These are phyloP conservation scores for Microbotryomycetes sp. DNA, from an alignment of 1,284 basidiomycete genomes.

Conservation along the genomic window DNA sequence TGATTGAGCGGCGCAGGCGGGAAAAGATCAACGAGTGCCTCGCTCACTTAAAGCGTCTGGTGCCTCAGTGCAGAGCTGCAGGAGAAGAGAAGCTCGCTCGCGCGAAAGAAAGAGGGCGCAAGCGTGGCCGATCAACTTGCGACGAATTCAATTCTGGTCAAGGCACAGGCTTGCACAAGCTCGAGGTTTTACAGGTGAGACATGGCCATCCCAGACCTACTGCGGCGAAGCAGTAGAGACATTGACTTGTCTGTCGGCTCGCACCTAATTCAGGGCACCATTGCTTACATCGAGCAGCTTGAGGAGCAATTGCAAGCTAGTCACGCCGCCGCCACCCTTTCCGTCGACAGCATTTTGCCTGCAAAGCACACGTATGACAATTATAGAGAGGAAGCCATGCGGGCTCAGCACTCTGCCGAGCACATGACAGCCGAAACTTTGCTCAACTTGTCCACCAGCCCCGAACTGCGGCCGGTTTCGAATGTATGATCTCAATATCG, in stretches of 20 bases:
- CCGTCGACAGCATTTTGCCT: too few species aligned
- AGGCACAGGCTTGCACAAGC: conserved; percentile 64
- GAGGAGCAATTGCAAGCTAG: neutral
- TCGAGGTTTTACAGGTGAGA: conserved; percentile 60
- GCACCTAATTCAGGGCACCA: conserved; percentile 22
- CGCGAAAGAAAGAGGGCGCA: conserved; percentile 39
- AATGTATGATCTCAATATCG: too few species aligned
- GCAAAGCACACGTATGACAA: too few species aligned
- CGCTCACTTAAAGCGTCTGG: conserved; percentile 57
- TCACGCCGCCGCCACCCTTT: neutral
- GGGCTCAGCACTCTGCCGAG: neutral
- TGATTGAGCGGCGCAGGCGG: conserved; percentile 71
- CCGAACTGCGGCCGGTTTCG: conserved; percentile 24
- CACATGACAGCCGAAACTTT: conserved; percentile 15
- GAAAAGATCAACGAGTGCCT: conserved; percentile 78
- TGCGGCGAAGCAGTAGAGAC: too few species aligned
- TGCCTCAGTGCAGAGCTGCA: conserved; percentile 46
- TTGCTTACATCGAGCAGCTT: conserved; percentile 24
- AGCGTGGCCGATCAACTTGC: conserved; percentile 29
- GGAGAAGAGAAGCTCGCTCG: conserved; percentile 38
- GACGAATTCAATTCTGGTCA: conserved; percentile 38
- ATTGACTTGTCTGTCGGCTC: neutral
- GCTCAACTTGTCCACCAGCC: conserved; percentile 19
- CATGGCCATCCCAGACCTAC: too few species aligned
- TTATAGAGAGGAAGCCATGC: neutral